phyloP scores from a whole-genome alignment of 2,329 filamentous ascomycete genomes.

The Aspergillus jensenii region DNA sequence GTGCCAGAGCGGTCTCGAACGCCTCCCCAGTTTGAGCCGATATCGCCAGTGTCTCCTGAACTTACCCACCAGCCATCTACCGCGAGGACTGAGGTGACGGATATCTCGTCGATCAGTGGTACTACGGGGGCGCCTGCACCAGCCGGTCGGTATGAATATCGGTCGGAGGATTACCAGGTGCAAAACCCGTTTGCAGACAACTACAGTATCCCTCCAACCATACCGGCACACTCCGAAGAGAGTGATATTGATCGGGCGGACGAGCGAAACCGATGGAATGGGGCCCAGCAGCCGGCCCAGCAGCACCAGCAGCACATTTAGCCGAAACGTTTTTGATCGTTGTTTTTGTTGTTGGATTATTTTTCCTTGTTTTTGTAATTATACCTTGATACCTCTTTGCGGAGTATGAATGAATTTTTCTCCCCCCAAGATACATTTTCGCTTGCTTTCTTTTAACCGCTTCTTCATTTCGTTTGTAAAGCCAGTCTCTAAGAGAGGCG shows the following conservation, averaged over 20 bases:
- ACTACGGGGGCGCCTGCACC: neutral
- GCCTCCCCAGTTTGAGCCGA: conserved; percentile 2
- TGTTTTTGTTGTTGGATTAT: neutral
- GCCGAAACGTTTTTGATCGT: neutral
- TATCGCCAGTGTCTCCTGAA: conserved; percentile 16
- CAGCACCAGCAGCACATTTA: conserved; percentile 2
- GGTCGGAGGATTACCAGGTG: conserved; percentile 40
- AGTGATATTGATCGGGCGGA: conserved; percentile 11
- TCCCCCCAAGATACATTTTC: neutral
- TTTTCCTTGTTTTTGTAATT: conserved; percentile 9
- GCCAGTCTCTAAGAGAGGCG: neutral
- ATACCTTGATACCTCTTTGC: conserved; percentile 17
- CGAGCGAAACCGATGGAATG: conserved; percentile 12
- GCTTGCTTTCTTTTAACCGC: neutral
- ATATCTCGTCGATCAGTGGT: conserved; percentile 5
- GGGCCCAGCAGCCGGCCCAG: conserved; percentile 3
- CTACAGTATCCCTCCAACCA: conserved; percentile 18
- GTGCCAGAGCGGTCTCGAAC: conserved; percentile 15
- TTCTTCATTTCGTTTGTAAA: neutral
- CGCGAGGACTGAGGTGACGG: conserved; percentile 3
- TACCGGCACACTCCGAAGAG: conserved; percentile 13
- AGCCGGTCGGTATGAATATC: conserved; percentile 34
- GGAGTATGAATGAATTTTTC: conserved; percentile 9
- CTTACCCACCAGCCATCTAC: neutral
- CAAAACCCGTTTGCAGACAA: conserved; percentile 44